phyloP scores from a whole-genome alignment of 257 asterid genomes.

The Solanum sejunctum region DNA sequence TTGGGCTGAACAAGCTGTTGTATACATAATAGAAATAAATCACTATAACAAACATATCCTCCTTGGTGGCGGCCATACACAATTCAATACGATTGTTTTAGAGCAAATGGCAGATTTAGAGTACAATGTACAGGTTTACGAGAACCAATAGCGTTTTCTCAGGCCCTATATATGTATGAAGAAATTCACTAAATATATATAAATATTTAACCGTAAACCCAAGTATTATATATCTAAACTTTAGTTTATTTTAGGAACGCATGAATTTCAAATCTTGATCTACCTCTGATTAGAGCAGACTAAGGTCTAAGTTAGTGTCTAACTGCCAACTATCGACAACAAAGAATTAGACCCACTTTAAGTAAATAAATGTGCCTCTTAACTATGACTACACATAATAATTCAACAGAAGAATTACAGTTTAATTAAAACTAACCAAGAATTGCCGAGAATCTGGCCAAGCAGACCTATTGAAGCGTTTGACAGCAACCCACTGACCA shows the following conservation, averaged over 20 bases:
- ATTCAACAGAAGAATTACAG: background rate
- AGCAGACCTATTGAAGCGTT: constrained; percentile 30
- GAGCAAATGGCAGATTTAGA: background rate
- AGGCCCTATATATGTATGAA: background rate
- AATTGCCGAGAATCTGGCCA: constrained; percentile 49
- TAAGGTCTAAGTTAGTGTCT: background rate
- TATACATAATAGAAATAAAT: background rate
- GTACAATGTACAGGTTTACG: too few relatives aligned
- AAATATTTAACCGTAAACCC: background rate
- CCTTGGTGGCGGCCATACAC: background rate
- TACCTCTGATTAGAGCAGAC: background rate
- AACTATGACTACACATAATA: background rate
- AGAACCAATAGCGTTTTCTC: background rate
- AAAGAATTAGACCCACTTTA: background rate
- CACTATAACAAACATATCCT: background rate
- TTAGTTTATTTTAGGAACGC: background rate
- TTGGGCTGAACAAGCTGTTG: background rate
- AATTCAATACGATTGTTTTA: background rate
- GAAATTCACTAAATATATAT: background rate
- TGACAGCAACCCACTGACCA: constrained; percentile 29
- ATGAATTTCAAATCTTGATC: background rate
- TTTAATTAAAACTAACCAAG: constrained; percentile 4
- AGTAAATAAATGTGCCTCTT: background rate
- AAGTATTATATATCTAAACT: background rate
- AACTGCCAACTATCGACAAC: background rate